Conservation (phyloP, 768 basidiomycete genomes). For the Omphalotus guepiniiformis region DNA sequence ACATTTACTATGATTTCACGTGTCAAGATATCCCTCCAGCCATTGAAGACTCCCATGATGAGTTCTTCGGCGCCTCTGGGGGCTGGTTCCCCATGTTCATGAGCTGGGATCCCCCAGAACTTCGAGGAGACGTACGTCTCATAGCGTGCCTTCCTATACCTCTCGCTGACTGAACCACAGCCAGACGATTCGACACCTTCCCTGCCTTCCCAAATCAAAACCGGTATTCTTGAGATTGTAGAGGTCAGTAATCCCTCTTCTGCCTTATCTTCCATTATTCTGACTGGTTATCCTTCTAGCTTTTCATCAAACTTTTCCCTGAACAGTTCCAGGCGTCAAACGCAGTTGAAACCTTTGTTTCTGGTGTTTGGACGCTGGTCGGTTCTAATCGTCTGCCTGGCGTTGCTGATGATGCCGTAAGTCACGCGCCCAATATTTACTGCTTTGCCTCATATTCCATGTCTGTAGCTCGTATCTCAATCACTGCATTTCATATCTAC, state of each 20-base stretch:
- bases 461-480: slow-evolving; percentile 89
- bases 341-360: slow-evolving; percentile 71
- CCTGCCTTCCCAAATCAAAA: slow-evolving; percentile 86
- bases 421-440: no score
- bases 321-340: slow-evolving; percentile 65
- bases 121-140: slow-evolving; percentile 65
- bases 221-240: slow-evolving; percentile 83
- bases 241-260: no score
- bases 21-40: slow-evolving; percentile 94
- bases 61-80: slow-evolving; percentile 69
- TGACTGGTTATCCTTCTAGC: no score
- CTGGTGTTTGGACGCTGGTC: slow-evolving; percentile 86
- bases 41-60: slow-evolving; percentile 82
- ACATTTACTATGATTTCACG: slow-evolving; percentile 91
- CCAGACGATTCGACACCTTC: slow-evolving; percentile 81
- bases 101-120: slow-evolving; percentile 67
- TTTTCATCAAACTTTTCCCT: slow-evolving; percentile 80
- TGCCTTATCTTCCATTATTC: not conserved
- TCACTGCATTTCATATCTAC: slow-evolving; percentile 89
- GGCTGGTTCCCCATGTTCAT: slow-evolving; percentile 83
- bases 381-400: slow-evolving; percentile 66
- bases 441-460: not conserved
- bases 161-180: slow-evolving; percentile 29
- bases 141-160: slow-evolving; percentile 4
- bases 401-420: slow-evolving; percentile 69